A percentile compares a stretch with the other conserved stretches of the same genome.
These are phyloP conservation scores for Colletotrichum horii DNA, from an alignment of 2,329 filamentous ascomycete genomes.

Conservation along the genomic window DNA sequence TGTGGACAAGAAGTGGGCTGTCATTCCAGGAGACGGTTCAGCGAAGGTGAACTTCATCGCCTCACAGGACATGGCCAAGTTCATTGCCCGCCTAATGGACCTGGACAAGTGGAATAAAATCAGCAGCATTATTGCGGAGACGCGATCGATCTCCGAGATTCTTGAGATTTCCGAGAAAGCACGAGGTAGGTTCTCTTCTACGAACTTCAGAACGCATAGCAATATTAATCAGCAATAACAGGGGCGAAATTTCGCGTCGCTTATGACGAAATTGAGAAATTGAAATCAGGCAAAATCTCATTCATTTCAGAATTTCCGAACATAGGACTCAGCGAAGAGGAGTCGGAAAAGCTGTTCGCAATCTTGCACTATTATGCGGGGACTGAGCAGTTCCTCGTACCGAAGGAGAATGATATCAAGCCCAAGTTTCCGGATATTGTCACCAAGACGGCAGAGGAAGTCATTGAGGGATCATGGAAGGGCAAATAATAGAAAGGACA, in stretches of 20 bases:
- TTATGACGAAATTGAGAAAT: constrained; percentile 22
- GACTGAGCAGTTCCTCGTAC: constrained; percentile 23
- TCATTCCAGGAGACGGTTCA: constrained; percentile 11
- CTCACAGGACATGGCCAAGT: constrained; percentile 25
- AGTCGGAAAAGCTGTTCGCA: constrained; percentile 24
- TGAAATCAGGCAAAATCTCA: constrained; percentile 28
- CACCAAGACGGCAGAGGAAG: constrained; percentile 24
- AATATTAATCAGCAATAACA: not conserved
- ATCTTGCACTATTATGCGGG: constrained; percentile 25
- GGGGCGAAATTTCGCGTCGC: not conserved
- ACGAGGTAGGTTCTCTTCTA: not conserved
- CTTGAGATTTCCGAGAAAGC: constrained; percentile 35
- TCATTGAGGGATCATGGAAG: constrained; percentile 21
- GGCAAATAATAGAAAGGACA: not conserved
- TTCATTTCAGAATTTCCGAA: constrained; percentile 24
- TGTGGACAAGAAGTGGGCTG: constrained; percentile 11
- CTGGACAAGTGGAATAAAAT: constrained; percentile 43
- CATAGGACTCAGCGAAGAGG: constrained; percentile 20
- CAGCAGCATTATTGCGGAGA: constrained; percentile 35
- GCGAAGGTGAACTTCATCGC: constrained; percentile 6
- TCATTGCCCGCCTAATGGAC: constrained; percentile 41
- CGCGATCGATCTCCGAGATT: constrained; percentile 40
- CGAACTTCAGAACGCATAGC: not conserved
- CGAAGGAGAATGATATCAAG: constrained; percentile 26
- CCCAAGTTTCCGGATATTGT: constrained; percentile 32